Percentiles rank a stretch among this genome's conserved stretches.
phyloP scores from a whole-genome alignment of 169 alveolate species.

The Plasmodium berghei region DNA sequence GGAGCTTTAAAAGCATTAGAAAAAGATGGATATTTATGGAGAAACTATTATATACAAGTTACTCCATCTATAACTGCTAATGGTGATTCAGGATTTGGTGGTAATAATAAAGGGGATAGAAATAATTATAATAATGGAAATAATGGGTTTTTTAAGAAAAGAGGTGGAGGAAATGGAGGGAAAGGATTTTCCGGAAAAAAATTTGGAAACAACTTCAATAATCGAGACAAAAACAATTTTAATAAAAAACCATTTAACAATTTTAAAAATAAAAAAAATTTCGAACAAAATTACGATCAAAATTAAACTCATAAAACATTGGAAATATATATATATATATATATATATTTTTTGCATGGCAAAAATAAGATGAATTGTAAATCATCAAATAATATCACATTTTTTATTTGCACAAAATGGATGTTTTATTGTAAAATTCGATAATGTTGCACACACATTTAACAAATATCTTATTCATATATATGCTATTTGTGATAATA shows the following conservation, averaged over 20 bases:
- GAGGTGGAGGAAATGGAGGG: conserved; percentile 3
- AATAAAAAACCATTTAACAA: conserved; percentile 52
- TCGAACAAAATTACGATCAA: not conserved
- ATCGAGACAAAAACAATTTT: not conserved
- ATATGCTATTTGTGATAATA: no score
- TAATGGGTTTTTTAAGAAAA: not conserved
- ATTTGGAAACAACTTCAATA: conserved; percentile 17
- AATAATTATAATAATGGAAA: not conserved
- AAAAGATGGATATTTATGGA: conserved; percentile 30
- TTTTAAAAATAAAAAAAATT: conserved; percentile 46
- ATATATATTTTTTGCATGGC: no score
- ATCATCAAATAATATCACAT: no score
- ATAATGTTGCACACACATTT: no score
- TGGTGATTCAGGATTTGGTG: not conserved
- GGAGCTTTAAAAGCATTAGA: conserved; percentile 45
- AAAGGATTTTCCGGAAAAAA: conserved; percentile 9
- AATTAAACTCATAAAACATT: not conserved
- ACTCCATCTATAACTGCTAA: not conserved
- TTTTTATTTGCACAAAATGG: no score
- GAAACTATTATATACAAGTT: conserved; percentile 26
- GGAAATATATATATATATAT: not conserved
- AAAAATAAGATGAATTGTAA: no score
- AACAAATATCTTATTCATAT: no score
- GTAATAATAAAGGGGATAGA: conserved; percentile 20
- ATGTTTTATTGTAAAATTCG: no score